Base-by-base conservation (phyloP, 345 rosid genomes). In the Eucalyptus dawsonii region DNA sequence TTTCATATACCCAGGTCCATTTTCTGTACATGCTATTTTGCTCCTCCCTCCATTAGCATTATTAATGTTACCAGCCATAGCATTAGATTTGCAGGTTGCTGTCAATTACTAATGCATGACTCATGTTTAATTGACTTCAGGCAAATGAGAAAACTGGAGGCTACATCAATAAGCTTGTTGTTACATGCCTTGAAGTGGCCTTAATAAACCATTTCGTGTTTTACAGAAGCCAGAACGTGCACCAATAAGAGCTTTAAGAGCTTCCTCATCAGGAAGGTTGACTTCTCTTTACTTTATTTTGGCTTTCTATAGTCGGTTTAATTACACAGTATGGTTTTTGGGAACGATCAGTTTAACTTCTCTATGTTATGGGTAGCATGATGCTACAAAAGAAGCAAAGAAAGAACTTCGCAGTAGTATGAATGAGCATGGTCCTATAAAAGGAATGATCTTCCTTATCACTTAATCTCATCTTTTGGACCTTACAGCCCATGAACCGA, bases 251-350 rank as follows among this genome's bases (percentile, higher is more conserved):
- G 99, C 98, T 92, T 91, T 98, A 87, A 94, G 99, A 93, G 90
- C 99, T 90, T 98, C 99, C 88, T 97, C 99, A 87, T 98, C 99
- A n/a, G 99, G 99, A 94, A 98, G 99, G 99, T 97, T 92, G 42
- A 87, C 87, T 87, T 65, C 87, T 69, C 51, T 67, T 49, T 47
- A 15, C 81, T 65, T 88, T 65, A 7, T 87, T 15, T 10, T 56
- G 37, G n/a, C 42, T 65, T 88, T 88, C 21, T 40, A 37, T 24
- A 40, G 83, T 10, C 0, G 9, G 83, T 76, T 76, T 72, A 72
- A 37, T 40, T 72, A 37, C 45, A 21, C 15, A 76, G 83, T 76
- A 76, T 76, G 9, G 24, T 76, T 37, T 76, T 76, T 76, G 45
- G 24, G 45, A 37, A 76, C 1, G 27, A 76, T 21, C 45, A 11